These are phyloP conservation scores for Dictyophora rubrovolvata DNA, from an alignment of 768 basidiomycete genomes.

Conservation along the genomic window DNA sequence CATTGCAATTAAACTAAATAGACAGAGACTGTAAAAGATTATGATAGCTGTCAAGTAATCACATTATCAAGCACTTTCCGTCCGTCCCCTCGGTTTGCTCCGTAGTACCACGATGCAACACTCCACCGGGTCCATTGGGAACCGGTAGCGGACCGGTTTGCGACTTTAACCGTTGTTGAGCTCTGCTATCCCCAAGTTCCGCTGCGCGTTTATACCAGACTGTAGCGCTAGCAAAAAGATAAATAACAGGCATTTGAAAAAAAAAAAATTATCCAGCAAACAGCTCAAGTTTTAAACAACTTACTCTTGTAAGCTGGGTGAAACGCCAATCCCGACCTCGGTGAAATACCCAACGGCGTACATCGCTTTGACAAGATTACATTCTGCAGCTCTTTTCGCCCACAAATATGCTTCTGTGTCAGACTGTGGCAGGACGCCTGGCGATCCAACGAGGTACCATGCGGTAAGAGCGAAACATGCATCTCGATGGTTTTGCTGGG, in stretches of 20 bases:
- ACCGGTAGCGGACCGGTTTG: constrained; percentile 41
- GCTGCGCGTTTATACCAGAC: constrained; percentile 84
- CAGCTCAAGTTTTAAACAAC: too few relatives aligned
- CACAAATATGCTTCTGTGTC: constrained; percentile 97
- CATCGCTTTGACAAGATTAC: constrained; percentile 88
- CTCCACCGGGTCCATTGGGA: constrained; percentile 52
- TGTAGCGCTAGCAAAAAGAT: constrained; percentile 40
- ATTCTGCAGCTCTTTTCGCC: constrained; percentile 93
- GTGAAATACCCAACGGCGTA: constrained; percentile 97
- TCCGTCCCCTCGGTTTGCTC: constrained; percentile 27
- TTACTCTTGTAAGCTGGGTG: constrained; percentile 55
- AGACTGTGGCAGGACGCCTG: constrained; percentile 93
- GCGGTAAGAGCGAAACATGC: constrained; percentile 97
- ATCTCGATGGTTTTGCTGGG: constrained; percentile 93
- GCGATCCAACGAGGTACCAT: constrained; percentile 98
- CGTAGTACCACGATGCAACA: constrained; percentile 46
- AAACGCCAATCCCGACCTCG: constrained; percentile 86
- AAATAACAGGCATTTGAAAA: neutral
- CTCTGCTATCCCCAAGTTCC: constrained; percentile 89
- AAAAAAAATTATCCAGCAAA: constrained; percentile 6
- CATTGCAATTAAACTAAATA: too few relatives aligned
- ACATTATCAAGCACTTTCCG: constrained; percentile 30
- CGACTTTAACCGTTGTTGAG: constrained; percentile 68
- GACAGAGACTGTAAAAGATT: neutral
- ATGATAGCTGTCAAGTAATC: neutral